These are phyloP conservation scores for Pseudevernia furfuracea DNA, from an alignment of 495 filamentous ascomycete genomes.

Conservation along the genomic window DNA sequence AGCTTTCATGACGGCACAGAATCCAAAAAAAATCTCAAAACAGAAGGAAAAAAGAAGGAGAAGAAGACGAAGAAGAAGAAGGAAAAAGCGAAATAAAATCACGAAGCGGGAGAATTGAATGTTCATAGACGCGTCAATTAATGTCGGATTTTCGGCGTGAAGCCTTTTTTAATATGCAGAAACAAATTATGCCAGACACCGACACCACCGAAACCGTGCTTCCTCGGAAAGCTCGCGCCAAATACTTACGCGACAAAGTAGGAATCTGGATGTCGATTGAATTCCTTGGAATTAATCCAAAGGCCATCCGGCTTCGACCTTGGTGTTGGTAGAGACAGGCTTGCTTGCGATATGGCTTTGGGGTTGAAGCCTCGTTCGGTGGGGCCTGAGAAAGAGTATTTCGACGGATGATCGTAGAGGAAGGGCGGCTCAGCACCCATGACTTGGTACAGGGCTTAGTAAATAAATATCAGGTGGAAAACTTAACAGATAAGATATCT, in stretches of 20 bases:
- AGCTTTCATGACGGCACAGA: background rate
- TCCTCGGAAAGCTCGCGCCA: background rate
- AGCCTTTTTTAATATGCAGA: background rate
- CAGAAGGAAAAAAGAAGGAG: too few relatives aligned
- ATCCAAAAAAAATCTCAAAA: background rate
- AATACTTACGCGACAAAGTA: constrained; percentile 43
- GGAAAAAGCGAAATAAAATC: too few relatives aligned
- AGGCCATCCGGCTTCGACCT: constrained; percentile 64
- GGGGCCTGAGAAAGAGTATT: constrained; percentile 42
- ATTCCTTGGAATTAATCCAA: constrained; percentile 49
- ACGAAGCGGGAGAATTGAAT: too few relatives aligned
- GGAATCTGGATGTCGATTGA: constrained; percentile 74
- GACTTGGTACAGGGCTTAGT: constrained; percentile 18
- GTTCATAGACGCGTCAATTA: too few relatives aligned
- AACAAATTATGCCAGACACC: background rate
- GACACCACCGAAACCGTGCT: background rate
- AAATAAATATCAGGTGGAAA: background rate
- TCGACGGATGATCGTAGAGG: constrained; percentile 58
- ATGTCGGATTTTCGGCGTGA: background rate
- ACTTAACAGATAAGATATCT: background rate
- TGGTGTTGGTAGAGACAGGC: constrained; percentile 47
- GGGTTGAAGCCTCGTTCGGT: constrained; percentile 65
- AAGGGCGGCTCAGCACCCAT: constrained; percentile 66
- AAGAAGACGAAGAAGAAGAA: too few relatives aligned
- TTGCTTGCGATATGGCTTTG: constrained; percentile 70